phyloP scores from a whole-genome alignment of 2,329 filamentous ascomycete genomes.

The Clonostachys rhizophaga region DNA sequence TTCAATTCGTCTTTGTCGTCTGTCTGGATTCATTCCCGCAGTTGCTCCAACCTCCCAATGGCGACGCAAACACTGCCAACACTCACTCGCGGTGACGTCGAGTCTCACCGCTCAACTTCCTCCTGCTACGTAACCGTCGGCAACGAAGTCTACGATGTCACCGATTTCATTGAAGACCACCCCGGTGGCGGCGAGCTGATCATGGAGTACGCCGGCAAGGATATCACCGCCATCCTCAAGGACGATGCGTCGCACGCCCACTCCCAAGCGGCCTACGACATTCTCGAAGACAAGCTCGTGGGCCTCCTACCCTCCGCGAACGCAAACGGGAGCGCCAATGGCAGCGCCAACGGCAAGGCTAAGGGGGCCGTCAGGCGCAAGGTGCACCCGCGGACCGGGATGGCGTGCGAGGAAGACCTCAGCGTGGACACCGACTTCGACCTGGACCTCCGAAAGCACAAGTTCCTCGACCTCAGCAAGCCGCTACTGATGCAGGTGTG shows the following conservation, averaged over 20 bases:
- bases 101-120: constrained; percentile 70
- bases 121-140: constrained; percentile 94
- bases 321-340: constrained; percentile 8
- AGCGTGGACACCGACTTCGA: constrained; percentile 75
- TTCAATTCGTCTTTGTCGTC: no score
- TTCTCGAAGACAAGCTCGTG: constrained; percentile 83
- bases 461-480: constrained; percentile 84
- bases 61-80: constrained; percentile 78
- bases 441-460: constrained; percentile 81
- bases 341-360: constrained; percentile 6
- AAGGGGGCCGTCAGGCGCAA: constrained; percentile 15
- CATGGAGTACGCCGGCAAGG: constrained; percentile 84
- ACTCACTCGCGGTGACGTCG: constrained; percentile 75
- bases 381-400: constrained; percentile 68
- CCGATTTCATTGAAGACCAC: constrained; percentile 84
- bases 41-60: constrained; percentile 42
- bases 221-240: constrained; percentile 76
- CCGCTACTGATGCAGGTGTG: constrained; percentile 87
- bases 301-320: constrained; percentile 71
- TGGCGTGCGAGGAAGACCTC: constrained; percentile 85
- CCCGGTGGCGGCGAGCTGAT: constrained; percentile 87
- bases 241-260: constrained; percentile 81
- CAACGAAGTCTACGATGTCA: constrained; percentile 90
- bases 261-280: constrained; percentile 91
- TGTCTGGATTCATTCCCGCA: no score